Conservation (phyloP, 805 yeast genomes). For the Yarrowia sp. region DNA sequence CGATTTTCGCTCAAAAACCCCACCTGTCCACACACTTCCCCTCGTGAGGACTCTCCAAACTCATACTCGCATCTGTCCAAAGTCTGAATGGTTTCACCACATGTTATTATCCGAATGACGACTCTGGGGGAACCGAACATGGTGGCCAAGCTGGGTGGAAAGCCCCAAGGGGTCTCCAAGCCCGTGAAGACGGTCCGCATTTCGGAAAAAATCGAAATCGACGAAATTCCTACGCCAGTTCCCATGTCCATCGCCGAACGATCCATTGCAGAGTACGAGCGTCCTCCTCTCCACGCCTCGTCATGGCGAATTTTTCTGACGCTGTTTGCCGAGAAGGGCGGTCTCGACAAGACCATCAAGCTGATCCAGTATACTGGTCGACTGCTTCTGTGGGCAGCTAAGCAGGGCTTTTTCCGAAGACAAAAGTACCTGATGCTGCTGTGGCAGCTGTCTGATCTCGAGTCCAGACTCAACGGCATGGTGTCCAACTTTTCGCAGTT, state of each 20-base stretch:
- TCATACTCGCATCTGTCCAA: too few relatives aligned
- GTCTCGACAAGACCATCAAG: conserved; percentile 33
- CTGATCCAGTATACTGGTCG: conserved; percentile 36
- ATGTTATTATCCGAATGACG: background rate
- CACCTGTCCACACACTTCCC: too few relatives aligned
- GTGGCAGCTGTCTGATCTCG: background rate
- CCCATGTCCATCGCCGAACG: conserved; percentile 7
- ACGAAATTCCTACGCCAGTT: background rate
- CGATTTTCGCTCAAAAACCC: too few relatives aligned
- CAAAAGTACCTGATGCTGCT: background rate
- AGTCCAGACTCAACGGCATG: conserved; percentile 30
- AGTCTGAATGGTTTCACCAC: background rate
- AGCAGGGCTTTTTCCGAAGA: background rate
- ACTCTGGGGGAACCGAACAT: conserved; percentile 18
- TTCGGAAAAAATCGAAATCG: background rate
- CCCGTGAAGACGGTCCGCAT: background rate
- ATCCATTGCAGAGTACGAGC: background rate
- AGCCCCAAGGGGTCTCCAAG: background rate
- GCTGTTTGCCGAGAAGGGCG: conserved; percentile 6
- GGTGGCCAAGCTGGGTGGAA: background rate
- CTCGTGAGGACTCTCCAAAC: too few relatives aligned
- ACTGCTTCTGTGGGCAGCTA: conserved; percentile 31
- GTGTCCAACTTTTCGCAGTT: conserved; percentile 35
- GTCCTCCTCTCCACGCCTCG: background rate
- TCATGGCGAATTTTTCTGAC: conserved; percentile 8